Conservation (phyloP, 75 land plant genomes). For the Adiantum capillusveneris region DNA sequence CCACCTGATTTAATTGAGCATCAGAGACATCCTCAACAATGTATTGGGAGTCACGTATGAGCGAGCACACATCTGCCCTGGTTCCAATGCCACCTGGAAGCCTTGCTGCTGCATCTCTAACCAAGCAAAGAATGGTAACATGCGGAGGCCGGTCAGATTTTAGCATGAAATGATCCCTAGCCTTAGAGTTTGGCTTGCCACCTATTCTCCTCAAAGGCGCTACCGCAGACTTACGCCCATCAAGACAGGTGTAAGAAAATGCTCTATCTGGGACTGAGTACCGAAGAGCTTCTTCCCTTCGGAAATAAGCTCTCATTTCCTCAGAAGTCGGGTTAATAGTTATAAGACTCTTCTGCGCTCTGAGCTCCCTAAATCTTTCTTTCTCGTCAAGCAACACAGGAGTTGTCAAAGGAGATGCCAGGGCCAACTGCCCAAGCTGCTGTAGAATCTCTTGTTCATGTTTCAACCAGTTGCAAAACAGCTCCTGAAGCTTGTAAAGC, state of each 20-base stretch:
- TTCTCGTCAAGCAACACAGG: slow-evolving; percentile 65
- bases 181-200: slow-evolving; percentile 87
- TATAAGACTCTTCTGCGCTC: slow-evolving; percentile 92
- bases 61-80: slow-evolving; percentile 85
- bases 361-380: slow-evolving; percentile 87
- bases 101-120: slow-evolving; percentile 86
- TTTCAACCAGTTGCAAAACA: slow-evolving; percentile 93
- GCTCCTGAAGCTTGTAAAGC: slow-evolving; percentile 89
- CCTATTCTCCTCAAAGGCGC: slow-evolving; percentile 86
- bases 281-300: slow-evolving; percentile 73
- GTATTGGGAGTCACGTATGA: slow-evolving; percentile 82
- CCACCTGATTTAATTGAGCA: slow-evolving; percentile 82
- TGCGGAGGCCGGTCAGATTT: slow-evolving; percentile 88
- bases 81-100: slow-evolving; percentile 86
- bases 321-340: slow-evolving; percentile 91
- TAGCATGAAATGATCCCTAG: slow-evolving; percentile 90
- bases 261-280: slow-evolving; percentile 93
- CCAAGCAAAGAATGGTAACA: slow-evolving; percentile 86
- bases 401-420: slow-evolving; percentile 53
- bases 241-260: slow-evolving; percentile 68
- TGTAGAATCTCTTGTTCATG: slow-evolving; percentile 87
- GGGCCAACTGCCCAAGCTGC: slow-evolving; percentile 81
- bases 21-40: slow-evolving; percentile 84
- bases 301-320: slow-evolving; percentile 85
- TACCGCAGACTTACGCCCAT: slow-evolving; percentile 78